Percentiles rank a stretch among this genome's conserved stretches.
Evolutionary conservation across 2,329 filamentous ascomycete genomes (phyloP).

Genomic region (Teratosphaeria destructans): DNA sequence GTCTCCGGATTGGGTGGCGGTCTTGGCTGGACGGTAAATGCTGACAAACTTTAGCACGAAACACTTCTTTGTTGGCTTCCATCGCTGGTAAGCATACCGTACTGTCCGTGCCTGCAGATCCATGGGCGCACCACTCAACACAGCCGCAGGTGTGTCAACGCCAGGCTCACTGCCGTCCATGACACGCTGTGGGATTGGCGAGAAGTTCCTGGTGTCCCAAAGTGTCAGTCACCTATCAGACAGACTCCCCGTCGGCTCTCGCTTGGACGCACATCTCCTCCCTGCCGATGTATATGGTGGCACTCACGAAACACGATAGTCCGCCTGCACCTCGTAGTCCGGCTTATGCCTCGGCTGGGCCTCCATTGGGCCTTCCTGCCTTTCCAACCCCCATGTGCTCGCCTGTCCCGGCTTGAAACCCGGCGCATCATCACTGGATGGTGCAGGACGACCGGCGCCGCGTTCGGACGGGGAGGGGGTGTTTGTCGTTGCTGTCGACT

Average conservation of each 20-base stretch:
- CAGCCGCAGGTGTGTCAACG: conserved; percentile 65
- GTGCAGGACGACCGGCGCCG: neutral
- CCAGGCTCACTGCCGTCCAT: conserved; percentile 83
- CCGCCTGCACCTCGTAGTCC: conserved; percentile 69
- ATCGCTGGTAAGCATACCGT: conserved; percentile 49
- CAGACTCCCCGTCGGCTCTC: neutral
- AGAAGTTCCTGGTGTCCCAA: conserved; percentile 57
- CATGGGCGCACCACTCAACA: conserved; percentile 82
- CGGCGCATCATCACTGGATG: conserved; percentile 6
- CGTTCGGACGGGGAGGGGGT: neutral
- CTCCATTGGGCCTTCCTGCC: conserved; percentile 39
- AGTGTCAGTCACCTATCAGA: conserved; percentile 3
- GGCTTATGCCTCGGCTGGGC: conserved; percentile 57
- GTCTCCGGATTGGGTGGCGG: conserved; percentile 89
- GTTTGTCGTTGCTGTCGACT: neutral
- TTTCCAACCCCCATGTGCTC: conserved; percentile 31
- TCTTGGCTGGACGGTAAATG: conserved; percentile 84
- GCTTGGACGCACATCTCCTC: neutral
- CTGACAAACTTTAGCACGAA: conserved; percentile 36
- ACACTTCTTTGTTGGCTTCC: neutral
- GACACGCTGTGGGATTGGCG: conserved; percentile 77
- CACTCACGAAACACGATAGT: conserved; percentile 76
- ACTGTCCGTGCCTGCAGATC: conserved; percentile 92
- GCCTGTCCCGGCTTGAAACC: conserved; percentile 2
- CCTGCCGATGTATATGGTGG: conserved; percentile 1